Evolutionary conservation across 495 filamentous ascomycete species (phyloP), one percentile per base, ranked within the genome.

Genomic region (Tuber calosporum): DNA sequence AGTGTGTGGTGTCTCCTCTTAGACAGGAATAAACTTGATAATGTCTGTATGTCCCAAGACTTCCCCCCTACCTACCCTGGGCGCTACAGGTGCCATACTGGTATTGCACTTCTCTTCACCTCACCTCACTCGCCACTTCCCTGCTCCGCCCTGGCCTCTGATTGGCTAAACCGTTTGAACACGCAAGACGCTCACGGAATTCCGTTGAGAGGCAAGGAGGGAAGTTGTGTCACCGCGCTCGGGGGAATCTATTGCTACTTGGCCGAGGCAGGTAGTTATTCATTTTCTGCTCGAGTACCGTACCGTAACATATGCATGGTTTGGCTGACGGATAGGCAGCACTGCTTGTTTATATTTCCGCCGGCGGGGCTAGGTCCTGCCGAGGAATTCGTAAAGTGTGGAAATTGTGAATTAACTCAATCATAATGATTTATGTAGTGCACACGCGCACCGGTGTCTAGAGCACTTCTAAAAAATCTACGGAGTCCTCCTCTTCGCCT

Each of bases 401-500:
- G 48, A 26, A 26, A 53, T 53, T 26, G 9, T 13, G n/a, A 9
- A n/a, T 53, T 53, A 22, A 39, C 38, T 39, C 5, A 39, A 4
- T 6, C 38, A 8, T 39, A 8, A 40, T n/a, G n/a, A n/a, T n/a
- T n/a, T n/a, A n/a, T n/a, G n/a, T n/a, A n/a, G n/a, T n/a, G n/a
- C n/a, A n/a, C n/a, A n/a, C n/a, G 39, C 39, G 8, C 39, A 11
- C 39, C 8, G 8, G 39, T 40, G 11, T 39, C 38, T 40, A 40
- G 0, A 40, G 22, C 4, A 4, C 48, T 58, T 58, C n/a, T 58
- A 30, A 30, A 30, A 26, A 30, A 17, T 62, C 53, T 62, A 62
- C 26, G 30, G 5, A 13, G 34, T 1, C 11, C 53, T 62, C 26
- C 26, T 78, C 58, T 78, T 74, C 20, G 77, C 42, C 34, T 20